Evolutionary conservation across 352 stramenopile species (phyloP), one percentile per base, ranked within the genome.

Genomic region (Pythium utonaiense): DNA sequence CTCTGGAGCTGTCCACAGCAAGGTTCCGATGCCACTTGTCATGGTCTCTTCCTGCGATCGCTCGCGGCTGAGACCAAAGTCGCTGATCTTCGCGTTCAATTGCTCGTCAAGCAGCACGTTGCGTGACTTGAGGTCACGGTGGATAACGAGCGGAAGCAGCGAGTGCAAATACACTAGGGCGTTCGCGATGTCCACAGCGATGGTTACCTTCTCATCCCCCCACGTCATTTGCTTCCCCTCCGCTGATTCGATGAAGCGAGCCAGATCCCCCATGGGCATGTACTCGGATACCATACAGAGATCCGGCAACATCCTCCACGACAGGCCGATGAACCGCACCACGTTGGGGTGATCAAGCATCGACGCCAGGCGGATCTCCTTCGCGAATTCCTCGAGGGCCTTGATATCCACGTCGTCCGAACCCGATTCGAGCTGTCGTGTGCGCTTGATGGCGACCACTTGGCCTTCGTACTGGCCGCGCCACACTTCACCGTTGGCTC

Each of bases 101-200:
- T 68, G 36, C 3, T 53, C 40, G 12, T 52, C 63, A 28, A 80
- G 40, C 51, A 80, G 47, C 27, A 76, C 54, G 40, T 79, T 79
- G 38, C 66, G 69, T 13, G 71, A 79, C 62, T 77, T 78, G 57
- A 78, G 62, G 44, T 78, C 71, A 12, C 71, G 71, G 62, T 78
- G 71, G 4, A 78, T 40, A 12, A 77, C 47, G 0, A 51, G 47
- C 24, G 60, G 67, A 0, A 48, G 16, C 3, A 77, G 45, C 14
- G 69, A 74, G 56, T 78, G 73, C 36, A 80, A 53, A 25, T 78
- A 78, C 44, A 64, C 65, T 9, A 81, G 58, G 1, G 61, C 73
- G 21, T 75, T 57, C 10, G 33, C 50, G 31, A 44, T 45, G 33
- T 77, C 57, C 17, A 77, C 31, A 0, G 71, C 67, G 44, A 82